A percentile compares a stretch with the other conserved stretches of the same genome.
Evolutionary conservation across 2,329 filamentous ascomycete species (phyloP).

Genomic region (Chalaropsis ovoidea): DNA sequence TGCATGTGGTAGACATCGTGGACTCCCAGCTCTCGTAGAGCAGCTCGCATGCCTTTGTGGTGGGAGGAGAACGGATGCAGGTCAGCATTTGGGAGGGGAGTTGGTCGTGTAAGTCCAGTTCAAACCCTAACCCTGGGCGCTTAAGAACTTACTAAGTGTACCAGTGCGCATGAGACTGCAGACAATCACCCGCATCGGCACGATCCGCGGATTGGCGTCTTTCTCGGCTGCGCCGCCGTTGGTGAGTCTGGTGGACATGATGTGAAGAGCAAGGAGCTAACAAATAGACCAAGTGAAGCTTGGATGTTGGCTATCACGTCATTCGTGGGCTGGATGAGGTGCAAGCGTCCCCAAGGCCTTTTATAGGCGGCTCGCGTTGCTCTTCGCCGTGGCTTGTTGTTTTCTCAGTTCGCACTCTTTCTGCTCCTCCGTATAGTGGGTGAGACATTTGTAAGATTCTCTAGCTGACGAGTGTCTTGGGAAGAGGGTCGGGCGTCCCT

Average conservation of each 20-base stretch:
- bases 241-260: constrained; percentile 14
- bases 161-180: constrained; percentile 35
- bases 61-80: background rate
- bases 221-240: constrained; percentile 25
- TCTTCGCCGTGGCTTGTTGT: background rate
- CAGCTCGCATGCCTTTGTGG: constrained; percentile 31
- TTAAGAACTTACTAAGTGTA: constrained; percentile 32
- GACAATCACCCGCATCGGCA: constrained; percentile 36
- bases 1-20: constrained; percentile 35
- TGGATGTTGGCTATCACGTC: constrained; percentile 16
- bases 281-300: background rate
- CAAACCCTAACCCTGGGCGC: background rate
- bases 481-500: background rate
- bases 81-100: too few relatives aligned
- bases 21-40: constrained; percentile 33
- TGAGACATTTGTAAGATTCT: constrained; percentile 2
- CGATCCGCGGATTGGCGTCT: constrained; percentile 29
- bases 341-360: constrained; percentile 9
- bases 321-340: constrained; percentile 15
- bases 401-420: background rate
- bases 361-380: constrained; percentile 14
- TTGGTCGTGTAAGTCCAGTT: background rate
- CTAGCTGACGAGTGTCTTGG: background rate
- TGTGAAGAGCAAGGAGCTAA: background rate
- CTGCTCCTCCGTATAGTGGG: background rate